Evolutionary conservation across 148 eudicot genomes (phyloP).

Genomic region (Vaccinium corymbosum): DNA sequence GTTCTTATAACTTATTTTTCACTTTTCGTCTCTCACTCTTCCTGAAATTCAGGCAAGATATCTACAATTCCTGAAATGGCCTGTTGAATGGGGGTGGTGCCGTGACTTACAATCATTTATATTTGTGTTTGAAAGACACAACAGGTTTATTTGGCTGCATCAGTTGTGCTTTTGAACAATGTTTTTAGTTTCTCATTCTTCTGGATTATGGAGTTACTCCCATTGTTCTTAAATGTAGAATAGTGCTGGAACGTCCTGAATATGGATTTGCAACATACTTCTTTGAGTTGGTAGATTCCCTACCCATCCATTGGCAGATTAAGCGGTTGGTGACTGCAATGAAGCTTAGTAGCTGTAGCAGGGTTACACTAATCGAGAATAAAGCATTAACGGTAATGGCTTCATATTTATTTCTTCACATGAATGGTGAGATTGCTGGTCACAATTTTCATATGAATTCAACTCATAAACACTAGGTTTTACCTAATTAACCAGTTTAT

Average conservation of each 20-base stretch:
- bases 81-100: conserved; percentile 99
- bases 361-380: conserved; percentile 72
- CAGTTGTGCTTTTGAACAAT: not conserved
- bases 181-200: not conserved
- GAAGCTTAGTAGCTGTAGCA: conserved; percentile 83
- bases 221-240: conserved; percentile 47
- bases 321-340: conserved; percentile 82
- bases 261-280: conserved; percentile 79
- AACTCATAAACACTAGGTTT: not conserved
- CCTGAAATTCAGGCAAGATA: conserved; percentile 55
- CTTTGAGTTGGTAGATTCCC: conserved; percentile 74
- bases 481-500: not conserved
- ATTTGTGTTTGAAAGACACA: conserved; percentile 85
- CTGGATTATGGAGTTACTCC: conserved; percentile 8
- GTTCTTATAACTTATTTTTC: not conserved
- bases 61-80: conserved; percentile 76
- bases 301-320: conserved; percentile 78
- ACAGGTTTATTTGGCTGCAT: conserved; percentile 50
- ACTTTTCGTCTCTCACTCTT: conserved; percentile 16
- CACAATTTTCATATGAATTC: not conserved
- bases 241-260: conserved; percentile 98
- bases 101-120: conserved; percentile 95
- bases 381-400: conserved; percentile 64
- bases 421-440: not conserved
- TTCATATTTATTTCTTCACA: conserved; percentile 1